These are phyloP conservation scores for Candida easanensis DNA, from an alignment of 805 yeast genomes.

Conservation along the genomic window DNA sequence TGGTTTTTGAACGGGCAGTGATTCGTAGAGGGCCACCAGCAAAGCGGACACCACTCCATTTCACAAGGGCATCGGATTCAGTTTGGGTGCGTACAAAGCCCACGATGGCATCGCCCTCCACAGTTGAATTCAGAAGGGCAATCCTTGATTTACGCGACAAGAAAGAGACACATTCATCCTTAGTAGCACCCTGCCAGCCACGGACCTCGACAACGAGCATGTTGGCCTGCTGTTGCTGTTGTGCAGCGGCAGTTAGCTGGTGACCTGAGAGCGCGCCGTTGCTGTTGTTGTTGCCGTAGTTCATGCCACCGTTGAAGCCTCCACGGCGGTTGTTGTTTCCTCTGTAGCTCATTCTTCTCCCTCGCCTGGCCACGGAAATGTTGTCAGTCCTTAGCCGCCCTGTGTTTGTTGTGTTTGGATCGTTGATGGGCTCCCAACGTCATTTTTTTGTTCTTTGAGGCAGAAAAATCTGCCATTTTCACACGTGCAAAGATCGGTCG, in stretches of 20 bases:
- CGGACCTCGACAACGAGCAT: conserved; percentile 55
- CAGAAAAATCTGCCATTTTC: background rate
- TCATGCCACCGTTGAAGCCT: conserved; percentile 8
- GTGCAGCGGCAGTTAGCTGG: conserved; percentile 17
- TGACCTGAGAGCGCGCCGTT: conserved; percentile 12
- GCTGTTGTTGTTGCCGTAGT: conserved; percentile 1
- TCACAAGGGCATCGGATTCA: conserved; percentile 58
- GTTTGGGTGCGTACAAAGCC: conserved; percentile 53
- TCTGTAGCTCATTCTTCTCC: conserved; percentile 12
- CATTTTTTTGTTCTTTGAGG: too few species aligned
- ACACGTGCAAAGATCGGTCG: background rate
- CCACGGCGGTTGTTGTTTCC: conserved; percentile 9
- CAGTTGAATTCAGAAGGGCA: conserved; percentile 47
- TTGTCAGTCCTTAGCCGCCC: too few species aligned
- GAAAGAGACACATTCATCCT: conserved; percentile 66
- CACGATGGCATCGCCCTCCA: conserved; percentile 54
- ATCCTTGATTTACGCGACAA: conserved; percentile 65
- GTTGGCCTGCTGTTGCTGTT: conserved; percentile 22
- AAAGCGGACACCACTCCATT: conserved; percentile 75
- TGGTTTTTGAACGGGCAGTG: conserved; percentile 24
- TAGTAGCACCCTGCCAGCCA: conserved; percentile 81
- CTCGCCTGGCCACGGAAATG: too few species aligned
- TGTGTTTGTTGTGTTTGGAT: background rate
- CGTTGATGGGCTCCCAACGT: too few species aligned
- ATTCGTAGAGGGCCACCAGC: conserved; percentile 70